These are phyloP conservation scores for Neospermospora avenae DNA, from an alignment of 2,329 filamentous ascomycete species.

Conservation along the genomic window DNA sequence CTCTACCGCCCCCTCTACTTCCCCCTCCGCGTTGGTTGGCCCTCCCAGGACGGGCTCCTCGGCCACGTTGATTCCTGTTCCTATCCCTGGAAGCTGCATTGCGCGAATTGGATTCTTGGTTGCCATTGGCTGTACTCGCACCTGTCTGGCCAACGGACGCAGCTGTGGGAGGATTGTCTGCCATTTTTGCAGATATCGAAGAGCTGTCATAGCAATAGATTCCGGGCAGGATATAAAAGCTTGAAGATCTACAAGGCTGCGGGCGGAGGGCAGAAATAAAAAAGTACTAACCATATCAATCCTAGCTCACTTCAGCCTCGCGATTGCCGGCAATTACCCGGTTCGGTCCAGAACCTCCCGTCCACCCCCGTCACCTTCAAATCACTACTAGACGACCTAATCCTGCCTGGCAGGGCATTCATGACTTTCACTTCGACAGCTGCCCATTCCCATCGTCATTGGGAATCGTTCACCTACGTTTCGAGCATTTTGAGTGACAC, in stretches of 20 bases:
- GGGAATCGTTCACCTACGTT: neutral
- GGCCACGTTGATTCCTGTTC: conserved; percentile 21
- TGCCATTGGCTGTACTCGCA: conserved; percentile 7
- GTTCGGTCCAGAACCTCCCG: neutral
- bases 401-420: neutral
- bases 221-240: neutral
- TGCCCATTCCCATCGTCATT: neutral
- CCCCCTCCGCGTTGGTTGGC: conserved; percentile 18
- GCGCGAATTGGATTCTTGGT: conserved; percentile 12
- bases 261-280: too few species aligned
- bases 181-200: conserved; percentile 26
- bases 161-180: conserved; percentile 24
- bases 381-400: too few species aligned
- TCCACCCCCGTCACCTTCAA: neutral
- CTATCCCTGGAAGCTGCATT: conserved; percentile 12
- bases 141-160: conserved; percentile 6
- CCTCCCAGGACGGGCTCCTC: conserved; percentile 12
- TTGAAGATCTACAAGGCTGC: too few species aligned
- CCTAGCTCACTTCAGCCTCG: neutral
- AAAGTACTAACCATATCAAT: too few species aligned
- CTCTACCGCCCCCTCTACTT: conserved; percentile 26
- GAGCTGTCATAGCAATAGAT: conserved; percentile 25
- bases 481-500: conserved; percentile 11
- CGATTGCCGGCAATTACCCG: too few species aligned
- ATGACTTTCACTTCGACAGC: neutral